Conservation (phyloP, 257 asterid genomes). For the Eustoma russellianum region DNA sequence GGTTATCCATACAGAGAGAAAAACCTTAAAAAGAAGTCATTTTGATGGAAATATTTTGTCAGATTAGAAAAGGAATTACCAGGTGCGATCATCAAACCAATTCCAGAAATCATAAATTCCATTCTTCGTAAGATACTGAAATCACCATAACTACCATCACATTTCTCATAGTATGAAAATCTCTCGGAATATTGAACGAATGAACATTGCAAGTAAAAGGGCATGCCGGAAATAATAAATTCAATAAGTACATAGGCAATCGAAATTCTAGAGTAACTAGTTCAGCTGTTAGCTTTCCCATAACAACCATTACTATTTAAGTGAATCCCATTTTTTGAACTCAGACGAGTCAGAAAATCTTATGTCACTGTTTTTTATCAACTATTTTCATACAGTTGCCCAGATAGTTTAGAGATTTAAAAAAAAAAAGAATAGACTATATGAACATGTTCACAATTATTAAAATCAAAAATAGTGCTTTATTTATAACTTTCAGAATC, state of each 20-base stretch:
- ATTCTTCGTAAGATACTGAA: slow-evolving; percentile 81
- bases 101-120: slow-evolving; percentile 99
- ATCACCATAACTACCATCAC: slow-evolving; percentile 29
- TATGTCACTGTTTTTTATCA: no score
- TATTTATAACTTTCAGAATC: no score
- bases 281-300: background rate
- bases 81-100: slow-evolving; percentile 99
- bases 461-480: no score
- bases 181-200: background rate
- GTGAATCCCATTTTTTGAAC: no score
- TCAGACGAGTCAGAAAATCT: no score
- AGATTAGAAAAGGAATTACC: slow-evolving; percentile 42
- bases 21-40: background rate
- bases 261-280: background rate
- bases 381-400: no score
- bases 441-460: no score
- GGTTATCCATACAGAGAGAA: background rate
- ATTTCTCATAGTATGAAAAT: background rate
- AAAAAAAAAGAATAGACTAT: no score
- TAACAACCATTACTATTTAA: no score
- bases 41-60: background rate
- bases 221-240: background rate
- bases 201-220: background rate
- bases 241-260: background rate
- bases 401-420: no score